Conservation (phyloP, 768 basidiomycete species). For the Pholiota molesta region DNA sequence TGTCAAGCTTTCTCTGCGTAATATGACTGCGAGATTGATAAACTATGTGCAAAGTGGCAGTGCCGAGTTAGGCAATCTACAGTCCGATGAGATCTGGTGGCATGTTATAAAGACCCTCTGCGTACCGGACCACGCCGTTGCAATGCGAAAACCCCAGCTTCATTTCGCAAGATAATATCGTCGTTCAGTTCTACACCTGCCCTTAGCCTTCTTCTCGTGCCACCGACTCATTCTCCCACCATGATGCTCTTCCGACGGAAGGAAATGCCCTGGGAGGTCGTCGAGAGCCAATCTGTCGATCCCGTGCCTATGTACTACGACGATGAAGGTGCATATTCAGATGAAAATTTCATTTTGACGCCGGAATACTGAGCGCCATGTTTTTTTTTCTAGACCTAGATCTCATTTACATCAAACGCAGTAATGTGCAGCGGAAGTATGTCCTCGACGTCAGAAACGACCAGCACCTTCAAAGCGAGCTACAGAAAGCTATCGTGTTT, state of each 20-base stretch:
- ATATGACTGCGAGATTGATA: neutral
- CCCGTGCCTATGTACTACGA: constrained; percentile 68
- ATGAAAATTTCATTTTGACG: neutral
- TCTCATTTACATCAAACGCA: constrained; percentile 53
- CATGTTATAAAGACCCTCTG: constrained; percentile 25
- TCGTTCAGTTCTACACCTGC: constrained; percentile 1
- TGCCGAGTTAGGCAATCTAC: constrained; percentile 11
- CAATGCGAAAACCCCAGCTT: constrained; percentile 24
- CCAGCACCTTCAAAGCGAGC: constrained; percentile 44
- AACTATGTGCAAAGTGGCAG: constrained; percentile 7
- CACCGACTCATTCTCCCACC: constrained; percentile 11
- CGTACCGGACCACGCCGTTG: constrained; percentile 19
- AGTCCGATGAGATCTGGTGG: constrained; percentile 10
- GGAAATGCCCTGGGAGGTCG: constrained; percentile 78
- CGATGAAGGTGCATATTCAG: constrained; percentile 50
- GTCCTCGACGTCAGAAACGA: constrained; percentile 57
- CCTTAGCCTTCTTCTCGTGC: constrained; percentile 10
- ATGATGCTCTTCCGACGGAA: constrained; percentile 56
- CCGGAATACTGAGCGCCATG: constrained; percentile 5
- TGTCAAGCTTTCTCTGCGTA: neutral
- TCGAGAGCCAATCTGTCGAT: constrained; percentile 63
- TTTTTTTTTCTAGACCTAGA: constrained; percentile 51
- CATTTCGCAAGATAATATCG: constrained; percentile 15
- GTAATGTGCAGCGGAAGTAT: constrained; percentile 61
- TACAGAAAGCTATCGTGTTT: constrained; percentile 58